Base-by-base conservation (phyloP, 2,329 filamentous ascomycete genomes). In the Colletotrichum godetiae region DNA sequence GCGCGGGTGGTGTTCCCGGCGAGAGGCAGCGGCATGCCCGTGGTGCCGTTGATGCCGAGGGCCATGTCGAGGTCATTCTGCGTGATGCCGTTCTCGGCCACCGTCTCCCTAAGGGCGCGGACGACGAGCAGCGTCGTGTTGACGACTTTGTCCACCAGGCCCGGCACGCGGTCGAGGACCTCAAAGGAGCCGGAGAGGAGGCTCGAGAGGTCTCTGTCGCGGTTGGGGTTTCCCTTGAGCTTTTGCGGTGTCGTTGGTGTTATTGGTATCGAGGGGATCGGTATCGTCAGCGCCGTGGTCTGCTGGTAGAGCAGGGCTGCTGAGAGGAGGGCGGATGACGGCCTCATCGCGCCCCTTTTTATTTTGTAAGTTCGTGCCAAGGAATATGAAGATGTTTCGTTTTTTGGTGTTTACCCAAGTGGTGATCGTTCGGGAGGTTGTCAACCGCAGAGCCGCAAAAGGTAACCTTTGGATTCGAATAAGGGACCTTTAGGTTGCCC, bases 91-190 rank as follows among this genome's bases (percentile, higher is more conserved):
- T 74, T 74, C 19, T 75, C 70, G 12, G 57, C 60, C 13, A 76
- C 65, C 13, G 75, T 70, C 19, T 68, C 59, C n/a, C 65, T 75
- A 22, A 75, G 55, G 12, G 68, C 68, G 24, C 65, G 62, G 24
- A 74, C 73, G n/a, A 75, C 72, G 19, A 58, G 69, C 6, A 75
- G 65, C 11, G 72, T 67, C 5, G 65, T 75, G 49, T 64, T 59
- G n/a, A 75, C 46, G 24, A 72, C 59, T 27, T 75, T 53, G 24
- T 65, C 61, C 31, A 73, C 59, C 11, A 75, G 13, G 5, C 56
- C 62, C 10, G 68, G 62, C 6, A 73, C 42, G 6, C 57, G 24
- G n/a, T 75, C 62, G 29, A 76, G 59, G 19, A 76, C 46, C 35
- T 70, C 74, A 2, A 73, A 46, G n/a, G 61, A 46, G n/a, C 71